Evolutionary conservation across 306 rosid species (phyloP).

Genomic region (Cyamopsis tetragonoloba): DNA sequence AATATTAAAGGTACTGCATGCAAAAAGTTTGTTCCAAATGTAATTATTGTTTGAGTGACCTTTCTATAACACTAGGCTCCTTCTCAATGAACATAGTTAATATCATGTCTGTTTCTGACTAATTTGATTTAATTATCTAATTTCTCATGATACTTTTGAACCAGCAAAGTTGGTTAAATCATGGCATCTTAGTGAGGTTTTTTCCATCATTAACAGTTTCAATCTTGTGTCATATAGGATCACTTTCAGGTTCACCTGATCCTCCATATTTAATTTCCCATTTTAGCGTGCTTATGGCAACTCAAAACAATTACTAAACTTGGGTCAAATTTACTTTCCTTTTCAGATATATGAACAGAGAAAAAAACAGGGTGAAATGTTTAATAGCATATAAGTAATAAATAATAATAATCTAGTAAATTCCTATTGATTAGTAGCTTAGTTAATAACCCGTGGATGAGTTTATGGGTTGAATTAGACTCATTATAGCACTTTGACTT

Average conservation of each 20-base stretch:
- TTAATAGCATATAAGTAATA: slow-evolving; percentile 11
- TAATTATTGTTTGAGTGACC: background rate
- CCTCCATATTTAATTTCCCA: slow-evolving; percentile 31
- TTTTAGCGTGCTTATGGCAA: slow-evolving; percentile 10
- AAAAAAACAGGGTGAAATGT: slow-evolving; percentile 8
- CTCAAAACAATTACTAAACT: slow-evolving; percentile 17
- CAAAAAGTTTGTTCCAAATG: background rate
- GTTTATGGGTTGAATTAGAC: slow-evolving; percentile 20
- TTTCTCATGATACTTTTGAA: slow-evolving; percentile 74
- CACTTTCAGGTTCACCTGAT: slow-evolving; percentile 40
- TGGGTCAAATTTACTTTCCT: slow-evolving; percentile 26
- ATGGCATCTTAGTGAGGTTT: slow-evolving; percentile 84
- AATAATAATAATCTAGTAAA: slow-evolving; percentile 15
- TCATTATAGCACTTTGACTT: slow-evolving; percentile 23
- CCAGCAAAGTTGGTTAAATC: slow-evolving; percentile 68
- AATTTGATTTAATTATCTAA: too few species aligned
- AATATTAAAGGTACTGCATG: background rate
- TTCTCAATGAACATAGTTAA: background rate
- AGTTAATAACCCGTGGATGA: slow-evolving; percentile 27
- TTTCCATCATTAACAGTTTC: slow-evolving; percentile 78
- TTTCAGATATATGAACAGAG: background rate
- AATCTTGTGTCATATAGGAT: slow-evolving; percentile 40
- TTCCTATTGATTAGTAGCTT: background rate
- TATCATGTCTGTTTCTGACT: too few species aligned
- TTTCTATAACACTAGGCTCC: background rate